Evolutionary conservation across 441 rosid species (phyloP), one percentile per base, ranked within the genome.

Genomic region (Erysimum pusillum): DNA sequence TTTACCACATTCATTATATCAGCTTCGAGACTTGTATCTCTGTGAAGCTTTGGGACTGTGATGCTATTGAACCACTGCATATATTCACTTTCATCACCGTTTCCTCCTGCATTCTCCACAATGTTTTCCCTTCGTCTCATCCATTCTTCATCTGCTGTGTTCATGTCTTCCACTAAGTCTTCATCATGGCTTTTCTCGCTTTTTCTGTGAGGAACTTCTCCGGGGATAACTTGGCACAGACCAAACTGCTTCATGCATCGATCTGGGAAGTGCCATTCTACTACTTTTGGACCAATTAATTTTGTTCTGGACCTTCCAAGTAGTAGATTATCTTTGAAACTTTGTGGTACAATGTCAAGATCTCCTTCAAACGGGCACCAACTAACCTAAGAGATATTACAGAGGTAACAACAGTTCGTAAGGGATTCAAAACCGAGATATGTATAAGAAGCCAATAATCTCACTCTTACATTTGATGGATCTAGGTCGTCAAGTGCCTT

Each of bases 401-500:
- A 12, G 9, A 22, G 13, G 9, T 31, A 44, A 62, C 12, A 51
- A 68, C 10, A 7, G 2, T 9, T 20, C 67, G 45, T 9, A 14
- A 46, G 45, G 61, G 13, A 25, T 14, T 52, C 58, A 67, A 54
- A 66, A 42, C 60, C 34, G 25, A 35, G 0, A 65, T 46, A 45
- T 13, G 13, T 63, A 14, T 46, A 11, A 56, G 68, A 35, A 71
- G 3, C 18, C 49, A 46, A 41, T 36, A 1, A n/a, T 28, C 39
- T 3, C 48, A 60, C 35, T 67, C 85, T 69, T 74, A 85, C 94
- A 57, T 87, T 84, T 10, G 77, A 76, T 71, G 87, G 77, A 57
- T 85, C 85, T 59, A 91, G 63, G 60, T 88, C 80, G 34, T 91
- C 94, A 83, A 89, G 81, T 18, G 84, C 90, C 83, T 88, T 87